A percentile compares a stretch with the other conserved stretches of the same genome.
These are phyloP conservation scores for Yamadazyma phyllophila DNA, from an alignment of 805 yeast genomes.

Conservation along the genomic window DNA sequence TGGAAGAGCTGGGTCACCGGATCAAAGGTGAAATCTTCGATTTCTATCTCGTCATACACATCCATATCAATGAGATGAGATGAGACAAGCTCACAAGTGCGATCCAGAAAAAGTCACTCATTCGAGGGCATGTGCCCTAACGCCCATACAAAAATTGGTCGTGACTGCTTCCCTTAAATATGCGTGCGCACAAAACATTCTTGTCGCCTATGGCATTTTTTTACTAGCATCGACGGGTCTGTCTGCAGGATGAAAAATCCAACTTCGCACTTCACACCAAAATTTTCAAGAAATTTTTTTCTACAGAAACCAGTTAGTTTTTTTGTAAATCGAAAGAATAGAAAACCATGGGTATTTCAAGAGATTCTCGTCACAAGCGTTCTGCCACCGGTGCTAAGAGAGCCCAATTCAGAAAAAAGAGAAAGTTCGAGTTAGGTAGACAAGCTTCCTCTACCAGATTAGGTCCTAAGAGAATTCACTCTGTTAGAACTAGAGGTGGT, in stretches of 20 bases:
- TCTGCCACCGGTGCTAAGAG: conserved; percentile 99
- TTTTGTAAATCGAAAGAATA: conserved; percentile 7
- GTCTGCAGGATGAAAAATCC: conserved; percentile 1
- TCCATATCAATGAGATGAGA: conserved; percentile 37
- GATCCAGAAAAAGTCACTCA: neutral
- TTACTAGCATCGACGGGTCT: too few species aligned
- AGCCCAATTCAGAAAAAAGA: conserved; percentile 99
- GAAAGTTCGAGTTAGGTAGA: conserved; percentile 99
- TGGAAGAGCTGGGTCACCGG: conserved; percentile 77
- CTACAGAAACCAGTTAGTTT: conserved; percentile 4
- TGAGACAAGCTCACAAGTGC: neutral
- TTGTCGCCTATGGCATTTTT: neutral
- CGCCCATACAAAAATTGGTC: neutral
- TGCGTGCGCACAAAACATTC: neutral
- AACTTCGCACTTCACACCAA: conserved; percentile 2
- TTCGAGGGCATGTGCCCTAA: conserved; percentile 1
- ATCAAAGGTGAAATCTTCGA: conserved; percentile 94
- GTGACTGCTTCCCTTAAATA: neutral
- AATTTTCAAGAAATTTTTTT: conserved; percentile 8
- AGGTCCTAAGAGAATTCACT: conserved; percentile 97
- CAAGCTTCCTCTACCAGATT: conserved; percentile 99
- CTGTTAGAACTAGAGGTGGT: conserved; percentile 99
- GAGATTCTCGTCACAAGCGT: conserved; percentile 99
- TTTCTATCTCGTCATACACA: conserved; percentile 91
- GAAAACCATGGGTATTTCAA: conserved; percentile 96